A percentile compares a stretch with the other conserved stretches of the same genome.
These are phyloP conservation scores for Clitopilus hobsonii DNA, from an alignment of 768 basidiomycete genomes.

Conservation along the genomic window DNA sequence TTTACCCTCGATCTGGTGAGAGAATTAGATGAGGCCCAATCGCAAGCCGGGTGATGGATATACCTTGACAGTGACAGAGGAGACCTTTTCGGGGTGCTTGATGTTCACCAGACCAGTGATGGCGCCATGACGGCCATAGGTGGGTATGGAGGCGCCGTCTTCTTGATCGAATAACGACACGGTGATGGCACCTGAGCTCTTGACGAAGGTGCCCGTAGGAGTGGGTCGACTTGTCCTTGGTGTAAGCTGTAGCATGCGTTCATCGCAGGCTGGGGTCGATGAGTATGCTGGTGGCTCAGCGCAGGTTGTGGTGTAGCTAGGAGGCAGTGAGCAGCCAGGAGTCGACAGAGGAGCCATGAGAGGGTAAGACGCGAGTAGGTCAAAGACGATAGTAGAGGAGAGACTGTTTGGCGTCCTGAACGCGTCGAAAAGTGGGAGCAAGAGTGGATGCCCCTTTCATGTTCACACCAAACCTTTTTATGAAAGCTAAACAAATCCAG, in stretches of 20 bases:
- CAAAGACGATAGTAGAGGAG: neutral
- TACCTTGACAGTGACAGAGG: slow-evolving; percentile 43
- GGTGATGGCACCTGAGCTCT: slow-evolving; percentile 31
- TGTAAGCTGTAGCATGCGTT: slow-evolving; percentile 48
- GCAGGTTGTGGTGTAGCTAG: slow-evolving; percentile 52
- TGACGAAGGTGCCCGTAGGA: slow-evolving; percentile 38
- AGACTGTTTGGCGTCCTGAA: neutral
- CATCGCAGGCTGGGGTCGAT: slow-evolving; percentile 43
- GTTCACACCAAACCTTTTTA: neutral
- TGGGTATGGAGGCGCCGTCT: slow-evolving; percentile 28
- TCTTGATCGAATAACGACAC: slow-evolving; percentile 46
- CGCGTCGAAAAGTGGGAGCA: neutral
- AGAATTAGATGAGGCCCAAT: slow-evolving; percentile 1
- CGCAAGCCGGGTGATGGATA: neutral
- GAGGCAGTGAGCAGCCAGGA: slow-evolving; percentile 24
- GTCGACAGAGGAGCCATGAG: neutral
- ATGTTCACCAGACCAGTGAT: slow-evolving; percentile 41
- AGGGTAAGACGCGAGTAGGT: neutral
- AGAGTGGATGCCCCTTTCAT: neutral
- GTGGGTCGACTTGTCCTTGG: slow-evolving; percentile 20
- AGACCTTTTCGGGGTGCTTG: slow-evolving; percentile 31
- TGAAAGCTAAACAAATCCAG: neutral
- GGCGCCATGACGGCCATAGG: slow-evolving; percentile 36
- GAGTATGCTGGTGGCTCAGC: slow-evolving; percentile 58
- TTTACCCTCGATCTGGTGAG: slow-evolving; percentile 36